Conservation (phyloP, 1,284 basidiomycete species). For the Prillingera fragicola region DNA sequence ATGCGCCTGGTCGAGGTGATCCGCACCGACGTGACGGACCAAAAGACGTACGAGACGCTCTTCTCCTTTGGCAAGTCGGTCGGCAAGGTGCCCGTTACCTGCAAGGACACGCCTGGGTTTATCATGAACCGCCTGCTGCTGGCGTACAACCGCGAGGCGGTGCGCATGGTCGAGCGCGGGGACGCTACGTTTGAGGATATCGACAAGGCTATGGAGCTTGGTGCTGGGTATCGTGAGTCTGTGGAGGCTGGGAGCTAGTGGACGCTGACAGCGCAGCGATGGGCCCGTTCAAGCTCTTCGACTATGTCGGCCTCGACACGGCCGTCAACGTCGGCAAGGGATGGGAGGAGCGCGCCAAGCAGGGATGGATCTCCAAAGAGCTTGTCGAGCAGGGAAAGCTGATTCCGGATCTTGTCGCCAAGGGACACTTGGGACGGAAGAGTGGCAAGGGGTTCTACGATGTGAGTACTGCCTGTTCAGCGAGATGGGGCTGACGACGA, state of each 20-base stretch:
- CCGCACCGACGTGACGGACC: constrained; percentile 50
- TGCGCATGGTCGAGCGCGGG: constrained; percentile 56
- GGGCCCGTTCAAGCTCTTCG: constrained; percentile 55
- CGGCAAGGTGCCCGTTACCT: constrained; percentile 54
- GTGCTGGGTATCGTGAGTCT: constrained; percentile 49
- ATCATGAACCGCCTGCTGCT: constrained; percentile 55
- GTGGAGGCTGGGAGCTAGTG: neutral
- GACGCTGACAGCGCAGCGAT: constrained; percentile 35
- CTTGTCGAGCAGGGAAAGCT: constrained; percentile 49
- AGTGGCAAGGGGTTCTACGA: constrained; percentile 50
- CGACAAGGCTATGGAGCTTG: constrained; percentile 58
- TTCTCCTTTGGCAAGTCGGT: constrained; percentile 52
- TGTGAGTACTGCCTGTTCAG: constrained; percentile 25
- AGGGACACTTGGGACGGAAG: constrained; percentile 55
- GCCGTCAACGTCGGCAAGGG: constrained; percentile 51
- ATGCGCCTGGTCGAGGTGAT: constrained; percentile 59
- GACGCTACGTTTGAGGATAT: constrained; percentile 56
- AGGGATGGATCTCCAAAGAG: constrained; percentile 48
- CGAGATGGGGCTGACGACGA: neutral
- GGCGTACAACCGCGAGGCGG: constrained; percentile 54
- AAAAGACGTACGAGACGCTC: constrained; percentile 50
- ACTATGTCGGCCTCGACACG: constrained; percentile 53
- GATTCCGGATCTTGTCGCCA: constrained; percentile 52
- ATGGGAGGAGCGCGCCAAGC: constrained; percentile 52
- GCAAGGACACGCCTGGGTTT: constrained; percentile 55